Base-by-base conservation (phyloP, 1,284 basidiomycete genomes). In the Mycosarcoma mackinlayi region DNA sequence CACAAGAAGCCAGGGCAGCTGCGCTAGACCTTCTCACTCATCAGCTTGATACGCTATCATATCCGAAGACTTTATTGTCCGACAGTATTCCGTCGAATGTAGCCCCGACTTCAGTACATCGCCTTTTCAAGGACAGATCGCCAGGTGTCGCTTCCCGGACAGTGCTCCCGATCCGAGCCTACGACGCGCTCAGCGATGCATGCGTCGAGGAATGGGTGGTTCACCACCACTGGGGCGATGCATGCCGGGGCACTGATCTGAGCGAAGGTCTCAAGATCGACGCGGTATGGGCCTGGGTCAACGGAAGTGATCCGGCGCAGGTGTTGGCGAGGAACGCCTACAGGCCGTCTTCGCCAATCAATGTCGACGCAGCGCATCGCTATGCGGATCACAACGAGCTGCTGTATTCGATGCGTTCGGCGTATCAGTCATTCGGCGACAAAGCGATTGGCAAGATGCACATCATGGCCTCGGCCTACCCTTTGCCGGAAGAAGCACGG, bases 301-400 rank as follows among this genome's bases (percentile, higher is more conserved):
- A 69, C 18, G 66, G 66, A 21, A 60, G 55, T 24, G 69, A 72
- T 44, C 63, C 65, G 4, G 63, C 58, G 6, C 64, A 72, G 40
- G 51, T 72, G n/a, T 13, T 66, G 23, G 47, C 64, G 18, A 40
- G 69, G 11, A 41, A 72, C 16, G 27, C 52, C 10, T 68, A 55
- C 47, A 21, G 55, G 10, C 69, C 69, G 3, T 39, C 51, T 6
- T 49, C 49, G 2, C 27, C 46, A 7, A 55, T 72, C 52, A 68
- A 72, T 25, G 56, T 72, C 6, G 69, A 72, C 21, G 60, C 55
- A 0, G 34, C 46, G 2, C 64, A 72, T 39, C 28, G 69, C 3
- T 72, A 72, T 39, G 59, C 64, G 4, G 69, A 72, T 35, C 69
- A 72, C 50, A 68, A 72, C 46, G 69, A 72, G 50, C 27, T 72